Conservation (phyloP, 75 land plant genomes). For the Larix kaempferi region DNA sequence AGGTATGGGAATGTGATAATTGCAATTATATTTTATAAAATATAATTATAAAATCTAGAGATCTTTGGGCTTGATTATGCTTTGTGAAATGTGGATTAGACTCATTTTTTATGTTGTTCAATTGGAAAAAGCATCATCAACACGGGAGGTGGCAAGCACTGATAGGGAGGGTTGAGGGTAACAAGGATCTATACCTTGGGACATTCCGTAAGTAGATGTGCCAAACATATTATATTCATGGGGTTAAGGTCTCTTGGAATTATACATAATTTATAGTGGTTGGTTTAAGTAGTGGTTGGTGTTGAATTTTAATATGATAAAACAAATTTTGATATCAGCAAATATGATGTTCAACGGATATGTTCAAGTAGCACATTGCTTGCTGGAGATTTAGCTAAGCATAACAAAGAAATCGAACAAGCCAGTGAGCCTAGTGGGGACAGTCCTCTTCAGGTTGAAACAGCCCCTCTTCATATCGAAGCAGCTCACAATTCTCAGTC, state of each 20-base stretch:
- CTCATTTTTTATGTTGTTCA: neutral
- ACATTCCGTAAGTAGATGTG: conserved; percentile 65
- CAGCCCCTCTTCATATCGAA: neutral
- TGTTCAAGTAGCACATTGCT: too few relatives aligned
- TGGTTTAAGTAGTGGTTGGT: too few relatives aligned
- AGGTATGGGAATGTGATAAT: conserved; percentile 26
- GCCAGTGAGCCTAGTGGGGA: neutral
- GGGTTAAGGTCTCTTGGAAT: too few relatives aligned
- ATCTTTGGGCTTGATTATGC: neutral
- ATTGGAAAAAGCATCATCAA: conserved; percentile 63
- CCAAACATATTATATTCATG: too few relatives aligned
- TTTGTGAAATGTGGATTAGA: neutral
- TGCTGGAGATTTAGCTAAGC: neutral
- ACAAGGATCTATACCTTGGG: conserved; percentile 93
- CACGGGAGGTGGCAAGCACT: conserved; percentile 93
- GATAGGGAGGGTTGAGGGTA: conserved; percentile 88
- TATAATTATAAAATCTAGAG: too few relatives aligned
- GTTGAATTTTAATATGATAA: conserved; percentile 45
- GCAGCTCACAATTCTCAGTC: too few relatives aligned
- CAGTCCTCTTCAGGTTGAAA: neutral
- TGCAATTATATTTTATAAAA: neutral
- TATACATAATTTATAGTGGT: too few relatives aligned
- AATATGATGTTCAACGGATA: neutral
- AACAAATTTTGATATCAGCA: conserved; percentile 47
- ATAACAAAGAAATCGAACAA: too few relatives aligned